These are phyloP conservation scores for Amyloporia xantha DNA, from an alignment of 768 basidiomycete species.

Conservation along the genomic window DNA sequence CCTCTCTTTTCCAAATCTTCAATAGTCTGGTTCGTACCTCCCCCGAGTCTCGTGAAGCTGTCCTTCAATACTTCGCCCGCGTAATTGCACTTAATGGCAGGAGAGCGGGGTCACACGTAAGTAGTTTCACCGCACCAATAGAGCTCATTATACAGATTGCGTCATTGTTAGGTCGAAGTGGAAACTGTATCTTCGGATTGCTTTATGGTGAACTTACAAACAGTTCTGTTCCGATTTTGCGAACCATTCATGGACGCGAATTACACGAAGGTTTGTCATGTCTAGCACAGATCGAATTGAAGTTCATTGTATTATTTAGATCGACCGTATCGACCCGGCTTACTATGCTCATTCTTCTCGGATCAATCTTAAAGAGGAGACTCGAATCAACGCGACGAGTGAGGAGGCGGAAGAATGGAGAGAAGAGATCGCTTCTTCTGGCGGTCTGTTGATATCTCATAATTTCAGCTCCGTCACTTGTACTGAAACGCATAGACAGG, in stretches of 20 bases:
- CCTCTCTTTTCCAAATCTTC: slow-evolving; percentile 79
- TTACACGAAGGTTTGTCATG: slow-evolving; percentile 65
- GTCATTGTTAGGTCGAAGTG: slow-evolving; percentile 68
- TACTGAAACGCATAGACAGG: slow-evolving; percentile 35
- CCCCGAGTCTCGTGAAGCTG: slow-evolving; percentile 69
- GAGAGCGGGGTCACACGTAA: slow-evolving; percentile 83
- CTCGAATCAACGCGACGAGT: slow-evolving; percentile 87
- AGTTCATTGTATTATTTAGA: slow-evolving; percentile 36
- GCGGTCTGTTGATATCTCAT: no score
- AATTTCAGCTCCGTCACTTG: no score
- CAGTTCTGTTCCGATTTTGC: slow-evolving; percentile 76
- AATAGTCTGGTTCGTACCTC: slow-evolving; percentile 84
- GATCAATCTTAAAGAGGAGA: slow-evolving; percentile 81
- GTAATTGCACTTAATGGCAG: slow-evolving; percentile 72
- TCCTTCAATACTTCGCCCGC: slow-evolving; percentile 75
- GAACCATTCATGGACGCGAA: slow-evolving; percentile 93
- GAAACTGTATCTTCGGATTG: slow-evolving; percentile 84
- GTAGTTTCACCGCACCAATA: no score
- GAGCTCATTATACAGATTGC: no score
- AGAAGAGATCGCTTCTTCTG: slow-evolving; percentile 37
- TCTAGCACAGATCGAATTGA: no score
- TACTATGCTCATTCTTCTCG: slow-evolving; percentile 71
- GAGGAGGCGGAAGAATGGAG: slow-evolving; percentile 80
- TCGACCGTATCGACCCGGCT: slow-evolving; percentile 83
- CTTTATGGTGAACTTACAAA: slow-evolving; percentile 88